Percentiles rank a stretch among this genome's conserved stretches.
phyloP scores from a whole-genome alignment of 1,284 basidiomycete species.

The Sporisorium scitamineum region DNA sequence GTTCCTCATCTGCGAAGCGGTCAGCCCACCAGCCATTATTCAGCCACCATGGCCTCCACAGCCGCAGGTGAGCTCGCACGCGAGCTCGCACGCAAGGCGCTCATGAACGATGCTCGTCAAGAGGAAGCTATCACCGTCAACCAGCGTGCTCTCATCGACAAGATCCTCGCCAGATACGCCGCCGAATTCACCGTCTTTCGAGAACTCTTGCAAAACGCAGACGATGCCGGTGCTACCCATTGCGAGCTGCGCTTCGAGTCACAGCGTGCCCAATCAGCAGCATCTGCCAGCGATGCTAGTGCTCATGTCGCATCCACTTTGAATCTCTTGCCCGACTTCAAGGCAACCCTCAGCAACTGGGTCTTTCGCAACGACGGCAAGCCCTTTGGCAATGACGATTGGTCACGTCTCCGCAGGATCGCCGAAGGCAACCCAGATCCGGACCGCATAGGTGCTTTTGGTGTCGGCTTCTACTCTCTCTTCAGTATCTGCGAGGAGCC shows the following conservation, averaged over 20 bases:
- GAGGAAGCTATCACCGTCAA: constrained; percentile 89
- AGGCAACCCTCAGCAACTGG: constrained; percentile 71
- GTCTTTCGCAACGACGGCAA: constrained; percentile 83
- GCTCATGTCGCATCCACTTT: constrained; percentile 3
- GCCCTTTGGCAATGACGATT: constrained; percentile 65
- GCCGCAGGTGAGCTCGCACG: constrained; percentile 44
- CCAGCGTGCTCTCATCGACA: constrained; percentile 75
- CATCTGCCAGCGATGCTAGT: constrained; percentile 2
- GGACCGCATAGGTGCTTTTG: constrained; percentile 72
- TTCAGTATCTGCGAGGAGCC: constrained; percentile 80
- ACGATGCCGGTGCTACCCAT: constrained; percentile 82
- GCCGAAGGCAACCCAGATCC: constrained; percentile 73
- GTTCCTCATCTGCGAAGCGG: background rate
- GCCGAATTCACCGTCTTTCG: constrained; percentile 85
- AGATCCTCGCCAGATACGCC: constrained; percentile 88
- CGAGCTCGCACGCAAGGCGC: constrained; percentile 53
- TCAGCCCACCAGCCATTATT: background rate
- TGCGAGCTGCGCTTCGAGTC: constrained; percentile 68
- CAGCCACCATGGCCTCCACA: constrained; percentile 24
- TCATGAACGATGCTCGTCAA: constrained; percentile 54
- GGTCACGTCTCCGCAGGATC: constrained; percentile 66
- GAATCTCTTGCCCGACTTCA: constrained; percentile 66
- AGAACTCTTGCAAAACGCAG: constrained; percentile 93
- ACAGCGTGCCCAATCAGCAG: constrained; percentile 23
- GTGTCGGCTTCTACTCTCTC: constrained; percentile 73